Base-by-base conservation (phyloP, 1,284 basidiomycete species). In the Cutaneotrichosporon sp. region DNA sequence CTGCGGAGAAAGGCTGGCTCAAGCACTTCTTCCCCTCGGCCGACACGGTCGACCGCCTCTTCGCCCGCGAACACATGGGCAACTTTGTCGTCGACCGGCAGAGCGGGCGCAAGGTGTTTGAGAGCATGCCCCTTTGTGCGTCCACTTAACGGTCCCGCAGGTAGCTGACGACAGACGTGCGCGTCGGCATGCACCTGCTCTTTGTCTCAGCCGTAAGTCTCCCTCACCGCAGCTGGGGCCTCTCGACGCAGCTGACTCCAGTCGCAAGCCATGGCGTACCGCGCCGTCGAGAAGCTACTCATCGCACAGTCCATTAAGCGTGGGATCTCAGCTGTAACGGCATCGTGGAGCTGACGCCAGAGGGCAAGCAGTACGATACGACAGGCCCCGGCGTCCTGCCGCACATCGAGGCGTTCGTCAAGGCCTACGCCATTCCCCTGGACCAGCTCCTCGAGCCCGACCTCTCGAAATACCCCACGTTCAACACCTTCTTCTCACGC, bases 401-500 rank as follows among this genome's bases (percentile, higher is more conserved):
- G 65, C 86, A 87, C 63, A 91, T 91, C 65, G 82, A 85, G 0
- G 83, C 84, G 2, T 93, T 94, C 71, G 83, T 92, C 67, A 67
- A 83, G n/a, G 88, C 89, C 1, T 92, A 92, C 78, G 72, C 82
- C 0, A 83, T 92, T 47, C 74, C 85, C 11, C 72, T 84, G 3
- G 81, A 84, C 56, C 89, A 92, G 71, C 83, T 92, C 14, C 80
- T 87, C 5, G 80, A 89, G 29, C 84, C 87, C 4, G 86, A 90
- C 69, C 74, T 87, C 51, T 73, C 70, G 0, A 82, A 84, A 64
- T 90, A 90, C 73, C 80, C 75, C 70, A 87, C 81, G 14, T 92
- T 94, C 82, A 94, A 93, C 77, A 83, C 89, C 25, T 93, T 94
- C 81, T 93, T 93, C 81, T 86, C 81, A 60, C 83, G 90, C 49